These are phyloP conservation scores for Amaranthus palmeri DNA, from an alignment of 148 eudicot genomes.

Conservation along the genomic window DNA sequence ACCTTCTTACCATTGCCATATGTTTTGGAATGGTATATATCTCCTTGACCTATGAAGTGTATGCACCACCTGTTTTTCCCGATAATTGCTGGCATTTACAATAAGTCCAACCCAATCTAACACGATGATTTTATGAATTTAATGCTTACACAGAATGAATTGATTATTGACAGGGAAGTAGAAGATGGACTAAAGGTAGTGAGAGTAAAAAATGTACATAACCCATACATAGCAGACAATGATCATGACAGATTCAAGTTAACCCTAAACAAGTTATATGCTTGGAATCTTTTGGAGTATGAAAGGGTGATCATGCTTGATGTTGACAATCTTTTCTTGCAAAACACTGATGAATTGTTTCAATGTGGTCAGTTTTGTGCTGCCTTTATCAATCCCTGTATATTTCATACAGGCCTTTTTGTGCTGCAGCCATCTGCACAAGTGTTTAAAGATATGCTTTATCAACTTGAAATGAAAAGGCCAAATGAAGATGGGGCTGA, in stretches of 20 bases:
- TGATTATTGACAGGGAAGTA: conserved; percentile 45
- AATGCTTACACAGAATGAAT: too few relatives aligned
- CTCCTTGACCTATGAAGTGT: too few relatives aligned
- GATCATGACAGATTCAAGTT: conserved; percentile 61
- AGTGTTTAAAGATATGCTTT: conserved; percentile 74
- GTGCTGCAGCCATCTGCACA: conserved; percentile 82
- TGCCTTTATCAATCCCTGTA: conserved; percentile 94
- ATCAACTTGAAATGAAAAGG: conserved; percentile 48
- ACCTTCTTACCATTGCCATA: too few relatives aligned
- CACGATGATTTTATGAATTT: too few relatives aligned
- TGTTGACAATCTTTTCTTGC: conserved; percentile 83
- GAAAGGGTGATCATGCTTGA: conserved; percentile 95
- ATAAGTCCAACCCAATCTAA: too few relatives aligned
- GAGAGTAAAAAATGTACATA: conserved; percentile 66
- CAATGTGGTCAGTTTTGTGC: conserved; percentile 97
- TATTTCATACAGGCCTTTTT: conserved; percentile 95
- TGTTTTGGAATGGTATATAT: too few relatives aligned
- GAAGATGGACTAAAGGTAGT: conserved; percentile 93
- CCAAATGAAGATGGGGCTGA: conserved; percentile 80
- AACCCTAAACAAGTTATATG: conserved; percentile 83
- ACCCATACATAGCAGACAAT: conserved; percentile 50
- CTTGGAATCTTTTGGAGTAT: conserved; percentile 79
- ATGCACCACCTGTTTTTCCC: too few relatives aligned
- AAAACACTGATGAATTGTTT: conserved; percentile 78
- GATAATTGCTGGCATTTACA: too few relatives aligned